Percentiles rank a stretch among this genome's conserved stretches.
phyloP scores from a whole-genome alignment of 257 asterid species.

The Mentha longifolia region DNA sequence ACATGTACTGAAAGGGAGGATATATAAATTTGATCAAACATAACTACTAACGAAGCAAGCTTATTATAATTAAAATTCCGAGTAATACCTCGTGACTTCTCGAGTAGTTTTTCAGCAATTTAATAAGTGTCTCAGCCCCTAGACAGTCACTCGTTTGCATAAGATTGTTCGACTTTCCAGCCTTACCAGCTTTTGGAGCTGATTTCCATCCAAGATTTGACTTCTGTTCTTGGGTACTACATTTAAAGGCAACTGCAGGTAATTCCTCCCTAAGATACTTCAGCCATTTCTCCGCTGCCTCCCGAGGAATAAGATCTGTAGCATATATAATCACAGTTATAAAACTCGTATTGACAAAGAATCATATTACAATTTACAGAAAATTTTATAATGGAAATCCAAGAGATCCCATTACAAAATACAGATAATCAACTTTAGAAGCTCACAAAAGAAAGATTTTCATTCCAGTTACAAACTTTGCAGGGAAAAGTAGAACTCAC shows the following conservation, averaged over 20 bases:
- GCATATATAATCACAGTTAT: conserved; percentile 19
- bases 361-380: not conserved
- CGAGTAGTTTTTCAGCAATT: conserved; percentile 64
- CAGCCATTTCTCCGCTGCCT: conserved; percentile 95
- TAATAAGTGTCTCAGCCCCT: conserved; percentile 86
- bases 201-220: conserved; percentile 96
- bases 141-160: conserved; percentile 93
- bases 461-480: not conserved
- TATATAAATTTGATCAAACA: not conserved
- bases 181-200: conserved; percentile 56
- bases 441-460: not conserved
- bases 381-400: not conserved
- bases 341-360: not conserved
- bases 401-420: not conserved
- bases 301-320: conserved; percentile 96
- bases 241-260: conserved; percentile 91
- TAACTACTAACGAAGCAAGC: not conserved
- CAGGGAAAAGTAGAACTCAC: not conserved
- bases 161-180: conserved; percentile 45
- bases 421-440: not conserved
- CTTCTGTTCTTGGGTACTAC: conserved; percentile 96
- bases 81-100: conserved; percentile 40
- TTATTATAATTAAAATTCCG: not conserved
- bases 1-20: not conserved
- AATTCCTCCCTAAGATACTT: conserved; percentile 91